phyloP scores from a whole-genome alignment of 2,329 filamentous ascomycete genomes.

The Pyrenophora teres region DNA sequence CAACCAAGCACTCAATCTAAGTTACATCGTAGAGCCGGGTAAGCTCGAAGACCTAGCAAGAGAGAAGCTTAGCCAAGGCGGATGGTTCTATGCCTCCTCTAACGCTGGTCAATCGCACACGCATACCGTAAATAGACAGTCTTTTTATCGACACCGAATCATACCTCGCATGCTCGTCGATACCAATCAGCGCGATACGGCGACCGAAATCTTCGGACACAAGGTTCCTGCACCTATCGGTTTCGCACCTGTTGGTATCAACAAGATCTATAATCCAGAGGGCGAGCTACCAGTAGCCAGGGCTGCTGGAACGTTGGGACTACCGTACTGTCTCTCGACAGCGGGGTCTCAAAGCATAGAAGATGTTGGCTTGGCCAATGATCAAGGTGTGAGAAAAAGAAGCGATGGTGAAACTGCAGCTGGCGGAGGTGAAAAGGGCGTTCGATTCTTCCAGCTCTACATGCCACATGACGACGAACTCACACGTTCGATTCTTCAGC shows the following conservation, averaged over 20 bases:
- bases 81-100: constrained; percentile 64
- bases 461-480: constrained; percentile 67
- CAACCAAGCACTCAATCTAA: background rate
- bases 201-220: constrained; percentile 64
- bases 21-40: constrained; percentile 53
- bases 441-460: constrained; percentile 68
- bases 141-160: constrained; percentile 68
- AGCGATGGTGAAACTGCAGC: constrained; percentile 6
- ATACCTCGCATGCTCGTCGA: constrained; percentile 66
- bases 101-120: constrained; percentile 61
- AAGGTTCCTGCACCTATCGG: constrained; percentile 64
- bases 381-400: constrained; percentile 33
- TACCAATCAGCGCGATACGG: constrained; percentile 62
- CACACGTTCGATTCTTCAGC: constrained; percentile 60
- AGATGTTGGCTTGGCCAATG: constrained; percentile 62
- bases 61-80: constrained; percentile 60
- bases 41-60: constrained; percentile 64
- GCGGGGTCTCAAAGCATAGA: constrained; percentile 63
- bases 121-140: constrained; percentile 63
- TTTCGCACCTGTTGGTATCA: constrained; percentile 69
- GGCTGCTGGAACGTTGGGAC: constrained; percentile 62
- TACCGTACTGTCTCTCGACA: constrained; percentile 65
- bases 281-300: constrained; percentile 65
- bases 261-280: constrained; percentile 65
- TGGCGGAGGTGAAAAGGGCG: constrained; percentile 18